A percentile compares a stretch with the other conserved stretches of the same genome.
phyloP scores from a whole-genome alignment of 1,284 basidiomycete genomes.

The Phellopilus nigrolimitatus region DNA sequence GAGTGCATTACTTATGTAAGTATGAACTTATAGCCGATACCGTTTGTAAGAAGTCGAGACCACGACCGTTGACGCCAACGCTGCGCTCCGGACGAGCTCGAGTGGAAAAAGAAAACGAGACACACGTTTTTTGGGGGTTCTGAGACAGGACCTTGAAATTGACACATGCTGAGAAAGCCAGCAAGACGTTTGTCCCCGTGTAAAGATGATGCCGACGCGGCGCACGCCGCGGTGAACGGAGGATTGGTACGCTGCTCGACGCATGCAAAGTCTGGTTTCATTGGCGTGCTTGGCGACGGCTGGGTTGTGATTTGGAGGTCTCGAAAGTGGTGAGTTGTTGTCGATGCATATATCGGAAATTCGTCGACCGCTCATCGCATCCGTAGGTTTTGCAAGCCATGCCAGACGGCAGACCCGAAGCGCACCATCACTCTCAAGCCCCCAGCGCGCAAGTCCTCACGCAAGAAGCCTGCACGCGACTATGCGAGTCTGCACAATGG shows the following conservation, averaged over 20 bases:
- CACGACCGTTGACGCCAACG: background rate
- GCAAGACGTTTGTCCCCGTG: constrained; percentile 21
- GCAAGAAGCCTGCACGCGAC: constrained; percentile 66
- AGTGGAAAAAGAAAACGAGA: background rate
- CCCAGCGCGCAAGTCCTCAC: constrained; percentile 72
- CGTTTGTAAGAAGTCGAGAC: too few species aligned
- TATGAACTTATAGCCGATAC: too few species aligned
- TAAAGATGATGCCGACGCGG: constrained; percentile 15
- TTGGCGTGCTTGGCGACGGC: constrained; percentile 66
- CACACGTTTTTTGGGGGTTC: too few species aligned
- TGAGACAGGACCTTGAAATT: background rate
- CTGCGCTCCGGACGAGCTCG: constrained; percentile 7
- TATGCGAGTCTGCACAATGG: constrained; percentile 63
- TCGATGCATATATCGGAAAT: background rate
- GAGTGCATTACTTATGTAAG: too few species aligned
- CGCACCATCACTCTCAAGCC: constrained; percentile 66
- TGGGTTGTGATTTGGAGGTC: constrained; percentile 57
- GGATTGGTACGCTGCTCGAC: constrained; percentile 43
- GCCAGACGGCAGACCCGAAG: constrained; percentile 52
- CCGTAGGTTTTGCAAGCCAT: constrained; percentile 65
- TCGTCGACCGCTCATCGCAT: background rate
- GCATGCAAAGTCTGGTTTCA: constrained; percentile 78
- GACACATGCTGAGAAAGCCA: background rate
- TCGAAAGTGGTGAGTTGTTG: constrained; percentile 50
- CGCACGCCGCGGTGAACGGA: constrained; percentile 14